Conservation (phyloP, 2,329 filamentous ascomycete genomes). For the Dothideomycetes sp. region DNA sequence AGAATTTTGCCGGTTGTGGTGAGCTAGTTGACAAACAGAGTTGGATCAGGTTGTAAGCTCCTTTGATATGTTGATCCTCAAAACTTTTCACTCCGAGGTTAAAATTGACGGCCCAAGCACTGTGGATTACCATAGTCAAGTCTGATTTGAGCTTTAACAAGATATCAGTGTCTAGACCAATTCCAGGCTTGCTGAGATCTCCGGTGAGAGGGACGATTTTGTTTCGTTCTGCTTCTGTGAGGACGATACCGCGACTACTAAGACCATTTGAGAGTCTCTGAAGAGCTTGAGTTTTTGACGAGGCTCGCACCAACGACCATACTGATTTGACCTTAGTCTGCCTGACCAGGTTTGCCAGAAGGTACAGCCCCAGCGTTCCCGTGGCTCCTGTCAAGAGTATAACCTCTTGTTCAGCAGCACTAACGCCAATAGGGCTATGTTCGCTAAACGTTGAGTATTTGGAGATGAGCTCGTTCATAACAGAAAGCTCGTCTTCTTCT, state of each 20-base stretch:
- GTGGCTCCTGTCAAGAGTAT: conserved; percentile 54
- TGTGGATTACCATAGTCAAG: conserved; percentile 41
- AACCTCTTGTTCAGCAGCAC: conserved; percentile 16
- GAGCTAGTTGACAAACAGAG: conserved; percentile 28
- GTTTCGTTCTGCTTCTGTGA: conserved; percentile 21
- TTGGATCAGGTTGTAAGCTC: conserved; percentile 36
- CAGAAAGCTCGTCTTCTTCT: conserved; percentile 29
- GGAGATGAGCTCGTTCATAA: conserved; percentile 40
- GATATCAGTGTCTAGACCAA: conserved; percentile 30
- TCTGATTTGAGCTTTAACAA: conserved; percentile 24
- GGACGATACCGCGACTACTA: conserved; percentile 28
- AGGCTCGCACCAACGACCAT: conserved; percentile 45
- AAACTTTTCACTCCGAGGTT: conserved; percentile 44
- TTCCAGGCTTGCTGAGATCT: conserved; percentile 32
- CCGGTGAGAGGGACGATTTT: conserved; percentile 32
- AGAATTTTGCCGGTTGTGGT: conserved; percentile 28
- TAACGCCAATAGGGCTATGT: conserved; percentile 17
- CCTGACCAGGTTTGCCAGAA: conserved; percentile 34
- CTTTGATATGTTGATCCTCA: conserved; percentile 38
- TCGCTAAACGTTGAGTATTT: conserved; percentile 34
- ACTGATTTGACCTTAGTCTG: conserved; percentile 29
- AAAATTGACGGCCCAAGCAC: conserved; percentile 49
- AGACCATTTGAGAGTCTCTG: conserved; percentile 30
- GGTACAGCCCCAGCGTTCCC: conserved; percentile 54
- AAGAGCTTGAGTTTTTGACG: conserved; percentile 25